Conservation (phyloP, 2,329 filamentous ascomycete species). For the Aspergillus novoparasiticus region DNA sequence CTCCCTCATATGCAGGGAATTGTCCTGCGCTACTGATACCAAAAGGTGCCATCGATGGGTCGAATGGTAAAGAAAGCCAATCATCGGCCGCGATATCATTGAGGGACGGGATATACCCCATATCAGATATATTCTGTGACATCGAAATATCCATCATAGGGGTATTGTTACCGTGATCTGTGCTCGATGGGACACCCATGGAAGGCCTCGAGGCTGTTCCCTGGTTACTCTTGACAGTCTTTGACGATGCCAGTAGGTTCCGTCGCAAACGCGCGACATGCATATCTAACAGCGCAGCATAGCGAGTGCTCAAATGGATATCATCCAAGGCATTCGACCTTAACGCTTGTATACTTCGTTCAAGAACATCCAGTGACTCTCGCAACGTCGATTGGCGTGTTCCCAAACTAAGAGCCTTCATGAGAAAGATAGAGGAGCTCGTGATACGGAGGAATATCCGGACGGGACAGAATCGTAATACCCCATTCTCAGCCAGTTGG, state of each 20-base stretch:
- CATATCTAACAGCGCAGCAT: conserved; percentile 53
- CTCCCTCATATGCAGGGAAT: conserved; percentile 44
- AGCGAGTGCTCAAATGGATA: conserved; percentile 55
- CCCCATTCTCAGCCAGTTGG: conserved; percentile 49
- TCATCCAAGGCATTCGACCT: conserved; percentile 54
- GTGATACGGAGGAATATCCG: conserved; percentile 58
- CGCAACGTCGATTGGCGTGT: conserved; percentile 53
- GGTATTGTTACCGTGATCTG: conserved; percentile 25
- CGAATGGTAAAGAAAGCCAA: conserved; percentile 47
- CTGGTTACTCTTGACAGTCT: conserved; percentile 28
- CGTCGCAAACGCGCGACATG: conserved; percentile 46
- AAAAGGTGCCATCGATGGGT: conserved; percentile 49
- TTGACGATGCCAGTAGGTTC: conserved; percentile 41
- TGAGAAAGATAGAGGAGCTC: conserved; percentile 58
- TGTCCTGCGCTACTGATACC: conserved; percentile 40
- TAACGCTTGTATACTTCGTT: conserved; percentile 52
- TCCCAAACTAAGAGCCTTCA: conserved; percentile 54
- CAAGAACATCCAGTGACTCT: conserved; percentile 52
- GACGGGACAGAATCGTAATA: conserved; percentile 56
- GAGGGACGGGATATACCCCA: conserved; percentile 32
- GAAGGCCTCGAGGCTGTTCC: conserved; percentile 31
- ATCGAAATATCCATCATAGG: conserved; percentile 22
- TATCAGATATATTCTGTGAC: conserved; percentile 30
- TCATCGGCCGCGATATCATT: conserved; percentile 40
- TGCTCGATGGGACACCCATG: conserved; percentile 31